Base-by-base conservation (phyloP, 1,284 basidiomycete genomes). In the Xerocomus amazonicus region DNA sequence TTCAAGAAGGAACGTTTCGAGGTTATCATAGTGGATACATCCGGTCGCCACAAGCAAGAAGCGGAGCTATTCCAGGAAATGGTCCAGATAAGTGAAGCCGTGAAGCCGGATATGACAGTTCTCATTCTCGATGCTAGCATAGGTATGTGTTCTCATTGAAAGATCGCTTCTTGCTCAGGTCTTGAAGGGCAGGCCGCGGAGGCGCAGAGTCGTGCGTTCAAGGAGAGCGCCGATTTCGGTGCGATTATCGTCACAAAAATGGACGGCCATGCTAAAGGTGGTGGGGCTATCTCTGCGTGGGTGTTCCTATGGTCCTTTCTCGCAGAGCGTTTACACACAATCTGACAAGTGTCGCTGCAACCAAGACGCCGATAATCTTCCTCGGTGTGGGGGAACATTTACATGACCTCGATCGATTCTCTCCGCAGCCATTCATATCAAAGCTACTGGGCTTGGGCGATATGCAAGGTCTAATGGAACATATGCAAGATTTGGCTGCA, bases 161-260 rank as follows among this genome's bases (percentile, higher is more conserved):
- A 44, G 5, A 5, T 26, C 14, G 36, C 26, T 40, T 34, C 31
- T 37, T 9, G 26, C 52, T 53, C 28, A 59, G 31, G 14, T 43
- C 60, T 61, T 49, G 56, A 68, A 87, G 94, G 96, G 67, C 96
- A 99, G 77, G 96, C 97, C 6, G 96, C 96, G 19, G 97, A 99
- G 68, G 89, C 90, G 4, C 97, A 99, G 66, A 90, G 87, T 67
- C 82, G 84, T 35, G 97, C 97, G 1, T 99, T 99, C 80, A 99
- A 99, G 72, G 94, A 98, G 55, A 94, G 90, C 56, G 91, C 95
- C 13, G 86, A 97, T 65, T 99, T 98, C 69, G 97, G 96, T 59
- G 95, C 96, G 1, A 99, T 99, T 61, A 97, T 99, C 57, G 96
- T 99, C 16, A 99, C 97, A 19, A 99, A 99, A 73, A 93, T 99